phyloP scores from a whole-genome alignment of 177 flowering plant species.

The Vitis hybrid region DNA sequence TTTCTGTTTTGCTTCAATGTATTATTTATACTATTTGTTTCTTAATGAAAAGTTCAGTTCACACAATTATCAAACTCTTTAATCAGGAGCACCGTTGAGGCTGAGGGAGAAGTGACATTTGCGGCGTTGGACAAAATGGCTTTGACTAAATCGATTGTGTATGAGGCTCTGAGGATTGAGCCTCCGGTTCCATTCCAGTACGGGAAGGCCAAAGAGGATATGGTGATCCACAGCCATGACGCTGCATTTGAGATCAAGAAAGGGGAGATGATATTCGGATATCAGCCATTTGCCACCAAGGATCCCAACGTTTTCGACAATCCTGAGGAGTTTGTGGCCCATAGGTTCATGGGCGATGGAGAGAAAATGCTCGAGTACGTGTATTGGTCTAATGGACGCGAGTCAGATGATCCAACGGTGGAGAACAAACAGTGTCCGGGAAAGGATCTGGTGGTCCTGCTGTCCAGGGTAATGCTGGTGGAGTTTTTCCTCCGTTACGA shows the following conservation, averaged over 20 bases:
- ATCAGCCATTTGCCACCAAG: slow-evolving; percentile 25
- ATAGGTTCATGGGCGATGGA: slow-evolving; percentile 55
- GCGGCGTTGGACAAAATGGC: slow-evolving; percentile 39
- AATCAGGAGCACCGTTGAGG: slow-evolving; percentile 14
- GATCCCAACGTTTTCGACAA: slow-evolving; percentile 49
- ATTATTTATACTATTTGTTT: no score
- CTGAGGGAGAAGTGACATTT: slow-evolving; percentile 26
- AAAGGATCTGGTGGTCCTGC: slow-evolving; percentile 58
- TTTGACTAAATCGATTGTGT: slow-evolving; percentile 48
- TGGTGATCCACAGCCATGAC: no score
- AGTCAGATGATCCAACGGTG: slow-evolving; percentile 37
- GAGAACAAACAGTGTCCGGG: slow-evolving; percentile 64
- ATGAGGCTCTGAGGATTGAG: slow-evolving; percentile 50
- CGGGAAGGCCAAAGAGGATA: no score
- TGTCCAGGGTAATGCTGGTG: slow-evolving; percentile 42
- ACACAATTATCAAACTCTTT: no score
- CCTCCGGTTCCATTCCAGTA: slow-evolving; percentile 56
- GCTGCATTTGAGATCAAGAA: slow-evolving; percentile 3
- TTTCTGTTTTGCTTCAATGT: no score
- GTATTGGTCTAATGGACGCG: slow-evolving; percentile 64
- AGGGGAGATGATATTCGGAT: no score
- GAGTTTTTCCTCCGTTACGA: slow-evolving; percentile 53
- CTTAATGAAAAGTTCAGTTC: no score
- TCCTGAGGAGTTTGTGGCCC: slow-evolving; percentile 50
- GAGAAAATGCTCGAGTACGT: slow-evolving; percentile 48